Conservation (phyloP, 169 alveolate species). For the Haemoproteus tartakovskyi region DNA sequence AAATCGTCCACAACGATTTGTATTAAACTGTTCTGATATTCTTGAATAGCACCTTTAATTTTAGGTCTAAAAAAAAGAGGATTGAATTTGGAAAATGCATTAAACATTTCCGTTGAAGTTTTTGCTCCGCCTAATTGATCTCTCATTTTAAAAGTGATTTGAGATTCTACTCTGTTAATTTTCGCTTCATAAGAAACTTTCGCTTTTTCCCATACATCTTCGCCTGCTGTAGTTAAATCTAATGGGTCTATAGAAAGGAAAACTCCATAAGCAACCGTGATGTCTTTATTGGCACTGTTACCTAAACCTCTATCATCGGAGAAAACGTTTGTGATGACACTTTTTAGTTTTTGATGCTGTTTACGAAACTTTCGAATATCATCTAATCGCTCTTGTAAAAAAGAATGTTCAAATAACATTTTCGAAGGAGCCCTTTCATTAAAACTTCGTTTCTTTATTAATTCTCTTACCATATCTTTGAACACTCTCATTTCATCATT, state of each 20-base stretch:
- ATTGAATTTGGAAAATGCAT: constrained; percentile 92
- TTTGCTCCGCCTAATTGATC: constrained; percentile 94
- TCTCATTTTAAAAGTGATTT: constrained; percentile 90
- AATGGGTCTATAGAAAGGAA: constrained; percentile 79
- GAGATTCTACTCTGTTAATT: constrained; percentile 93
- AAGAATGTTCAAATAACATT: constrained; percentile 84
- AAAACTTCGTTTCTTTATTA: constrained; percentile 84
- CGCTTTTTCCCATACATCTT: constrained; percentile 84
- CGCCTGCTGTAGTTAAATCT: constrained; percentile 83
- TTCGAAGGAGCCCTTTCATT: constrained; percentile 83
- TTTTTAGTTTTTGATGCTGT: constrained; percentile 91
- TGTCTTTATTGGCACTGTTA: constrained; percentile 79
- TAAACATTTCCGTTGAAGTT: constrained; percentile 94
- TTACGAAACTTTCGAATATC: constrained; percentile 89
- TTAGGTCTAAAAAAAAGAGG: constrained; percentile 94
- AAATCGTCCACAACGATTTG: constrained; percentile 90
- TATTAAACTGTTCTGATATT: constrained; percentile 92
- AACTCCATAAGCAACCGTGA: constrained; percentile 82
- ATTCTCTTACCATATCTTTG: constrained; percentile 85
- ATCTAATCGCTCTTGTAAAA: constrained; percentile 84
- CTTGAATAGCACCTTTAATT: constrained; percentile 95
- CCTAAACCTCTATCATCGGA: constrained; percentile 72
- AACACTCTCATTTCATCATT: constrained; percentile 88
- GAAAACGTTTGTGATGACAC: constrained; percentile 82
- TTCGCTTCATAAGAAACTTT: constrained; percentile 86